Conservation (phyloP, 2,329 filamentous ascomycete genomes). For the Beauveria australis region DNA sequence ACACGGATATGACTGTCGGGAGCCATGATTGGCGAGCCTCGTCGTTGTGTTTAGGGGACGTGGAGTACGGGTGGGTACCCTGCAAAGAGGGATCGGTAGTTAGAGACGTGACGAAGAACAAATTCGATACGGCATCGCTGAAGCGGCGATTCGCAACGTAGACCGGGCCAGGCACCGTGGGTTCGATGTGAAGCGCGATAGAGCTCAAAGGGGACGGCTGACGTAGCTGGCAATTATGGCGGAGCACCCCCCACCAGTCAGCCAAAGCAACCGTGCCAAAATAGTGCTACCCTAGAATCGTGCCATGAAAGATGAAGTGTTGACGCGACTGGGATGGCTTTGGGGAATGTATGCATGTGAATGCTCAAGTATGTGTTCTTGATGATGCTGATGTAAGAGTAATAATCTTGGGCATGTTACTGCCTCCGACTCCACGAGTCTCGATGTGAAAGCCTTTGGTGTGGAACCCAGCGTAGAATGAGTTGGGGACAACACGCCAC, state of each 20-base stretch:
- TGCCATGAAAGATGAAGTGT: neutral
- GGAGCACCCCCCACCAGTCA: constrained; percentile 4
- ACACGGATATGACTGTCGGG: constrained; percentile 60
- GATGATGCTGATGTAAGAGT: too few species aligned
- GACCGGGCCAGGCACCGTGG: neutral
- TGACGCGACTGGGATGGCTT: too few species aligned
- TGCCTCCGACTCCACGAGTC: too few species aligned
- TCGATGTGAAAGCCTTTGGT: too few species aligned
- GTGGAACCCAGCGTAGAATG: too few species aligned
- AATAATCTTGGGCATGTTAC: too few species aligned
- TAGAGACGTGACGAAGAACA: neutral
- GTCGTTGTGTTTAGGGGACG: neutral
- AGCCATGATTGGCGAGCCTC: constrained; percentile 33
- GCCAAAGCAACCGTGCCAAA: neutral
- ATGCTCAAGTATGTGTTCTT: too few species aligned
- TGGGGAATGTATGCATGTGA: neutral
- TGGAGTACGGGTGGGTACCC: neutral
- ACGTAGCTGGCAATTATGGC: constrained; percentile 3
- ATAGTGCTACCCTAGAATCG: neutral
- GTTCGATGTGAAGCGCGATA: neutral
- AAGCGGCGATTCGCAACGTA: neutral
- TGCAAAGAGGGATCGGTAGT: neutral
- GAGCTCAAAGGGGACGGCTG: constrained; percentile 6
- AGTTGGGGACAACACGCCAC: too few species aligned
- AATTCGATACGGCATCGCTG: constrained; percentile 3